These are phyloP conservation scores for Angomonas deanei DNA, from an alignment of 208 protist genomes.

Conservation along the genomic window DNA sequence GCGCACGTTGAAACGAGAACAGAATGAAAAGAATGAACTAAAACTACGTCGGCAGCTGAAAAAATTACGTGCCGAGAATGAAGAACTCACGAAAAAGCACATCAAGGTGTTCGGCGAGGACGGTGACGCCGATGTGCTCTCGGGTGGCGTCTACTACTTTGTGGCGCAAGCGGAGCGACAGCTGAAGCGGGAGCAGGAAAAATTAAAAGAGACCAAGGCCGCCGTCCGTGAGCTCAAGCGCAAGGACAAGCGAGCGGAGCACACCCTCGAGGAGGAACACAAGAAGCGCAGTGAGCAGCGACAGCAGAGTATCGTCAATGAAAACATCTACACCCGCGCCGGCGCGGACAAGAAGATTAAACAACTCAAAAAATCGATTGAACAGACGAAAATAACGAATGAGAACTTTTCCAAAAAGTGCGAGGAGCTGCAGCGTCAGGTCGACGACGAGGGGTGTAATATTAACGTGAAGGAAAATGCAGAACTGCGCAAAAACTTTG, in stretches of 20 bases:
- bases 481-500: slow-evolving; percentile 20
- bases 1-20: neutral
- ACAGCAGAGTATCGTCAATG: slow-evolving; percentile 46
- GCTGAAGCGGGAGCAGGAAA: slow-evolving; percentile 27
- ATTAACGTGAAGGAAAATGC: slow-evolving; percentile 56
- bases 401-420: slow-evolving; percentile 29
- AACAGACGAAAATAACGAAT: slow-evolving; percentile 16
- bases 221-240: slow-evolving; percentile 32
- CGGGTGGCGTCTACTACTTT: slow-evolving; percentile 25
- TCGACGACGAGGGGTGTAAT: slow-evolving; percentile 14
- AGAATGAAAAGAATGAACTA: neutral
- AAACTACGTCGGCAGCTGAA: neutral
- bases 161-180: slow-evolving; percentile 40
- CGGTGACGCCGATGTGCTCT: neutral
- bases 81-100: neutral
- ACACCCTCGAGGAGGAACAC: slow-evolving; percentile 52
- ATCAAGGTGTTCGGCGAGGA: neutral
- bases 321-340: slow-evolving; percentile 60
- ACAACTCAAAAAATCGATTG: slow-evolving; percentile 28
- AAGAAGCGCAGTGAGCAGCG: slow-evolving; percentile 32
- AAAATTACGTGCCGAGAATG: neutral
- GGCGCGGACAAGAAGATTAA: slow-evolving; percentile 32
- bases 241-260: slow-evolving; percentile 54
- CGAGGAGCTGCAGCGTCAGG: slow-evolving; percentile 32
- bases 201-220: slow-evolving; percentile 34